Conservation (phyloP, 371 early-diverging fungal species). For the Basidiobolus heterosporus region DNA sequence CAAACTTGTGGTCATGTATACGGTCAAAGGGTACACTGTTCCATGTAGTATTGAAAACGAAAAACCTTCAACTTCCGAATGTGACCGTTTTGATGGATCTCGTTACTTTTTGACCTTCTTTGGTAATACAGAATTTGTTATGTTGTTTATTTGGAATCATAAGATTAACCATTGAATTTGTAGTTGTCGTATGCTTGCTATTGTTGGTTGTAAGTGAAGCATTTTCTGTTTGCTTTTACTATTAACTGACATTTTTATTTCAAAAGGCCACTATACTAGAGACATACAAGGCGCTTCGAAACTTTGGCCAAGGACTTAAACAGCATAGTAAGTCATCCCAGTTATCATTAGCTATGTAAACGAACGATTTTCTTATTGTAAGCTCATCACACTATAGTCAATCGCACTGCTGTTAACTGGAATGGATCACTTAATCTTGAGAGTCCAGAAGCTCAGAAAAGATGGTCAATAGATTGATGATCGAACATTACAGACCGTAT, state of each 20-base stretch:
- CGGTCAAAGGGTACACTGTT: too few relatives aligned
- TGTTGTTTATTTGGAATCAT: neutral
- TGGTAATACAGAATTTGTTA: neutral
- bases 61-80: neutral
- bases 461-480: too few relatives aligned
- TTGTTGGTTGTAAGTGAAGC: neutral
- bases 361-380: too few relatives aligned
- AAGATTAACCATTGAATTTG: neutral
- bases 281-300: neutral
- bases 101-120: neutral
- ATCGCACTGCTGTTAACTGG: too few relatives aligned
- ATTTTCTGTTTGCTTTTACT: neutral
- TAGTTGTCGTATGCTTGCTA: neutral
- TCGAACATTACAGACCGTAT: too few relatives aligned
- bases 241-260: neutral
- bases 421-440: too few relatives aligned
- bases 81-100: neutral
- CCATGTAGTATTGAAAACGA: neutral
- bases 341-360: neutral
- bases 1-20: neutral
- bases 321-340: neutral
- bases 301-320: neutral
- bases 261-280: neutral
- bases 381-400: too few relatives aligned
- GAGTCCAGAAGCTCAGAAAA: too few relatives aligned